Evolutionary conservation across 768 basidiomycete species (phyloP).

Genomic region (Russula earlei): DNA sequence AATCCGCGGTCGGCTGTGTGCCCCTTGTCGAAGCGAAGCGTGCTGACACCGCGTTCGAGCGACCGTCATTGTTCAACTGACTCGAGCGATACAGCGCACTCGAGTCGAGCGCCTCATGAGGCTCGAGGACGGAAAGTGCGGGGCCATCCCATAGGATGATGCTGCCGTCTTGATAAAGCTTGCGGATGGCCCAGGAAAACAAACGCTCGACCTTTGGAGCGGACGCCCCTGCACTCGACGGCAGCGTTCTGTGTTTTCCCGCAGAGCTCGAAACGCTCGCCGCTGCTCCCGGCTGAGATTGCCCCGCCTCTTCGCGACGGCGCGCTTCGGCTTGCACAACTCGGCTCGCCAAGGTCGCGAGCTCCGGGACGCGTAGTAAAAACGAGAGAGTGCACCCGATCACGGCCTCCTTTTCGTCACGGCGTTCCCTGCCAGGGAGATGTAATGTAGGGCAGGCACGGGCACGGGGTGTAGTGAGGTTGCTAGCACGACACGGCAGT

Average conservation of each 20-base stretch:
- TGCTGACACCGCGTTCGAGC: conserved; percentile 21
- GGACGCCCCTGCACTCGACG: not conserved
- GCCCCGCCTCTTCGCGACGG: conserved; percentile 42
- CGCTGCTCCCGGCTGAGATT: conserved; percentile 31
- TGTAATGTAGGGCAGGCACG: not conserved
- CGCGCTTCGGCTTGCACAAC: conserved; percentile 55
- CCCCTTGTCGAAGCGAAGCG: not conserved
- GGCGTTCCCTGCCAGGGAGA: not conserved
- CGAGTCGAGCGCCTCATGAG: conserved; percentile 9
- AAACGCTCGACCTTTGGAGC: conserved; percentile 51
- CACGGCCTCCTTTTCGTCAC: not conserved
- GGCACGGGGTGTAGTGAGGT: conserved; percentile 1
- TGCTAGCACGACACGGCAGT: conserved; percentile 1
- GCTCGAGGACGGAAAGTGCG: conserved; percentile 28
- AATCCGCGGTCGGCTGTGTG: conserved; percentile 32
- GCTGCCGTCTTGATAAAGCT: conserved; percentile 61
- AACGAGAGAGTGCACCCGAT: conserved; percentile 55
- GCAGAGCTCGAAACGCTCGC: conserved; percentile 18
- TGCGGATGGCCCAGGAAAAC: conserved; percentile 54
- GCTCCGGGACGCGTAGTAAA: conserved; percentile 67
- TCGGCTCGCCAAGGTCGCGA: conserved; percentile 51
- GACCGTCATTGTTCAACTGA: conserved; percentile 19
- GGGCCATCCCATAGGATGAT: conserved; percentile 69
- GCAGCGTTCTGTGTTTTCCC: conserved; percentile 8
- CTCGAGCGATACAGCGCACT: conserved; percentile 40